Percentiles rank a stretch among this genome's conserved stretches.
phyloP scores from a whole-genome alignment of 306 rosid genomes.

The Acacia melanoxylon region DNA sequence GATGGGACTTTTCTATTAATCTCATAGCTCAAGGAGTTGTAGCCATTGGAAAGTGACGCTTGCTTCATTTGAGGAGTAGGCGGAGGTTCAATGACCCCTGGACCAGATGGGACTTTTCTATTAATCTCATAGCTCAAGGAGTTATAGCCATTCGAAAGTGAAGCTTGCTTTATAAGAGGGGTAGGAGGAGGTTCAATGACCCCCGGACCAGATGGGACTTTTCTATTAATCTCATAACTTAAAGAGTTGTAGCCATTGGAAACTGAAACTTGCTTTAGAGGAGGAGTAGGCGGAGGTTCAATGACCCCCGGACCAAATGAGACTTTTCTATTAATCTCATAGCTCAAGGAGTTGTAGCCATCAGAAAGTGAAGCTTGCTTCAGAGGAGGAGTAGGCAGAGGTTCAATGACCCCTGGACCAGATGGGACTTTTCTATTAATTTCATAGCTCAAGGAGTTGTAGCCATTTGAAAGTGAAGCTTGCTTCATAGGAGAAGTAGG shows the following conservation, averaged over 20 bases:
- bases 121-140: background rate
- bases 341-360: background rate
- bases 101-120: background rate
- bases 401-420: too few species aligned
- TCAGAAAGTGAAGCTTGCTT: too few species aligned
- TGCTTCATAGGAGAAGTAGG: background rate
- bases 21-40: background rate
- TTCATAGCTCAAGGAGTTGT: too few species aligned
- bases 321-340: background rate
- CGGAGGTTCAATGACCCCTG: background rate
- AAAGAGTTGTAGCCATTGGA: background rate
- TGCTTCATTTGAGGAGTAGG: background rate
- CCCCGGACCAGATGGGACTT: background rate
- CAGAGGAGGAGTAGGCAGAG: too few species aligned
- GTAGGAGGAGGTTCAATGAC: background rate
- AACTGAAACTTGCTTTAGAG: too few species aligned
- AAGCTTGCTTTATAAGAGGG: background rate
- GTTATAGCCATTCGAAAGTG: background rate
- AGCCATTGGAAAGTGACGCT: background rate
- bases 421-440: too few species aligned
- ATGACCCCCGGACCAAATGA: background rate
- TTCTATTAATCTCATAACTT: background rate
- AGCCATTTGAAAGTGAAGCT: background rate
- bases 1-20: background rate
- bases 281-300: background rate